Conservation (phyloP, 2,329 filamentous ascomycete species). For the Botrytis aclada region DNA sequence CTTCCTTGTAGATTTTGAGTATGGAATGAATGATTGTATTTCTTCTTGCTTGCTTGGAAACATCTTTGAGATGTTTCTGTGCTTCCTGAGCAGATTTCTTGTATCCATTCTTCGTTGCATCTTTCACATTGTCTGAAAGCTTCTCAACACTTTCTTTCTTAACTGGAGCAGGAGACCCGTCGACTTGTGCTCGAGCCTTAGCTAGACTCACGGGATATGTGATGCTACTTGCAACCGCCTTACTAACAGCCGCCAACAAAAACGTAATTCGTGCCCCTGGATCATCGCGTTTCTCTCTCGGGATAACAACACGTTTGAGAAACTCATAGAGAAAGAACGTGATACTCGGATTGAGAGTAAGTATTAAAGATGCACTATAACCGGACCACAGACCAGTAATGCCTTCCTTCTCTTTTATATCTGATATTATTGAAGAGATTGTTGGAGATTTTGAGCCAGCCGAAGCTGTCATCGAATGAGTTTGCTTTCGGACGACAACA, state of each 20-base stretch:
- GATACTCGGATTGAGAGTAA: constrained; percentile 82
- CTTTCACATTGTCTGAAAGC: constrained; percentile 33
- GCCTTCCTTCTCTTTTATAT: constrained; percentile 68
- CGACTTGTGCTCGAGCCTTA: constrained; percentile 70
- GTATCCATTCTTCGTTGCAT: constrained; percentile 36
- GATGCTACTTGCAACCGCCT: constrained; percentile 69
- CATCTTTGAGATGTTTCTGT: constrained; percentile 17
- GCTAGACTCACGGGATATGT: constrained; percentile 86
- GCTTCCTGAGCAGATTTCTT: constrained; percentile 20
- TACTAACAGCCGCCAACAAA: constrained; percentile 71
- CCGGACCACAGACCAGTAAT: constrained; percentile 80
- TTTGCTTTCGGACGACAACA: constrained; percentile 79
- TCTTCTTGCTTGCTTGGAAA: constrained; percentile 34
- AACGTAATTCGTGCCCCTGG: constrained; percentile 57
- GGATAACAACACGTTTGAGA: constrained; percentile 59
- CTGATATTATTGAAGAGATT: constrained; percentile 56
- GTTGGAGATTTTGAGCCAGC: constrained; percentile 33
- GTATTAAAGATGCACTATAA: constrained; percentile 74
- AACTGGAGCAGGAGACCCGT: constrained; percentile 42
- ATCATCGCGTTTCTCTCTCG: constrained; percentile 49
- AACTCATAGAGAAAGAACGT: constrained; percentile 81
- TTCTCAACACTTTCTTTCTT: constrained; percentile 34
- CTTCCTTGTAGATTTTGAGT: constrained; percentile 53
- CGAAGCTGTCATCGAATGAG: constrained; percentile 51
- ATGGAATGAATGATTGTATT: constrained; percentile 63